Conservation (phyloP, 1,139 yeast genomes). For the Candida buenavistaensis region DNA sequence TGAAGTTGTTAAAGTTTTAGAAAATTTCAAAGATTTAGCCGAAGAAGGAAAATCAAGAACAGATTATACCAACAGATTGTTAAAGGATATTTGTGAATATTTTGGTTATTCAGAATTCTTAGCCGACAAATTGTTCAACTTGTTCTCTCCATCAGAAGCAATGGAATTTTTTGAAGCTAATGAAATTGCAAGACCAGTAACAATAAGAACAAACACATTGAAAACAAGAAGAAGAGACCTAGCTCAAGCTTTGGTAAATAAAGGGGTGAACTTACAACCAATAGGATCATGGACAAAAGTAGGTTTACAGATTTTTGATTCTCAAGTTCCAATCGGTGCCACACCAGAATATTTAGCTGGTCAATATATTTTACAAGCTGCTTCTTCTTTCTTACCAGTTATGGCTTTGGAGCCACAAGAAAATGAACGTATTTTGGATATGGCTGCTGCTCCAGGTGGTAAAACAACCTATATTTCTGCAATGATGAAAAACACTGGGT, state of each 20-base stretch:
- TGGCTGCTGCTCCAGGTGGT: conserved; percentile 99
- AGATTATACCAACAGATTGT: conserved; percentile 74
- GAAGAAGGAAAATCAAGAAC: conserved; percentile 86
- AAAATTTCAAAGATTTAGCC: conserved; percentile 79
- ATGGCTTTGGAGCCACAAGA: conserved; percentile 98
- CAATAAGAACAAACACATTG: conserved; percentile 94
- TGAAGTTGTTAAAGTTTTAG: conserved; percentile 93
- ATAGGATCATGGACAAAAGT: conserved; percentile 98
- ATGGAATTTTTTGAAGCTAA: conserved; percentile 98
- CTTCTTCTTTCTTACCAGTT: conserved; percentile 95
- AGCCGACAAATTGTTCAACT: conserved; percentile 88
- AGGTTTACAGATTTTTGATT: conserved; percentile 93
- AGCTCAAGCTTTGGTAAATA: conserved; percentile 90
- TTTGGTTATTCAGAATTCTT: conserved; percentile 95
- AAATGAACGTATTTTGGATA: conserved; percentile 90
- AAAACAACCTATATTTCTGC: conserved; percentile 96
- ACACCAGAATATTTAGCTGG: conserved; percentile 99
- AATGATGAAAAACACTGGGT: conserved; percentile 96
- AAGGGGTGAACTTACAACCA: conserved; percentile 97
- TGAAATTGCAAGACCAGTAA: conserved; percentile 94
- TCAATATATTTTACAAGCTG: conserved; percentile 96
- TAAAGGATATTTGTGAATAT: conserved; percentile 86
- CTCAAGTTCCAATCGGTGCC: conserved; percentile 99
- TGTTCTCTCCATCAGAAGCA: conserved; percentile 94
- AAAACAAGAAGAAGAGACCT: conserved; percentile 94